phyloP scores from a whole-genome alignment of 2,329 filamentous ascomycete species.

The Aureobasidium musti region DNA sequence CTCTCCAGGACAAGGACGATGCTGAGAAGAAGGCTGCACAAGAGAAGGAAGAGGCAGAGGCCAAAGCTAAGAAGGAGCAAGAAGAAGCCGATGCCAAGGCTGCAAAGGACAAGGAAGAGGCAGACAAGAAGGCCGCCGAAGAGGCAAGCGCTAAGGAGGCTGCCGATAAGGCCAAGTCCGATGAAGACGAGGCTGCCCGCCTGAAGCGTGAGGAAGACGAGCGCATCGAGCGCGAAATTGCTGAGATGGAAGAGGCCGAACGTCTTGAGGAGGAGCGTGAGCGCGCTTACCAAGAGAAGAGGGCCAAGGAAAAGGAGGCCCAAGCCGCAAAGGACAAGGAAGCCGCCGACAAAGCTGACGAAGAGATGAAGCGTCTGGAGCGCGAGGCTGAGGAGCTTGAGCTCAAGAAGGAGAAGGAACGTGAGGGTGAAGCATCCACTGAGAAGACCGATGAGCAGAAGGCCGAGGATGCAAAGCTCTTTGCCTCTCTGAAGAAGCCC shows the following conservation, averaged over 20 bases:
- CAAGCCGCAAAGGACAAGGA: slow-evolving; percentile 55
- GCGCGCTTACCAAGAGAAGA: slow-evolving; percentile 72
- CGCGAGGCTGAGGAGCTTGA: slow-evolving; percentile 54
- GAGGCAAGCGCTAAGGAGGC: slow-evolving; percentile 36
- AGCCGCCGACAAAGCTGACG: slow-evolving; percentile 56
- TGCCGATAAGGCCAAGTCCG: slow-evolving; percentile 34
- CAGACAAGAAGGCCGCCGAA: slow-evolving; percentile 36
- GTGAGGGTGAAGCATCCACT: slow-evolving; percentile 32
- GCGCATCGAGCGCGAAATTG: slow-evolving; percentile 60
- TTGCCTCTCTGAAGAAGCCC: slow-evolving; percentile 54
- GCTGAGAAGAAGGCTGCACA: slow-evolving; percentile 33
- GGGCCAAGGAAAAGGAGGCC: slow-evolving; percentile 59
- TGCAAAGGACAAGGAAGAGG: slow-evolving; percentile 36
- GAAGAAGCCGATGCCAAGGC: slow-evolving; percentile 40
- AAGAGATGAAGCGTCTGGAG: slow-evolving; percentile 52
- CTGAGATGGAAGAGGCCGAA: slow-evolving; percentile 58
- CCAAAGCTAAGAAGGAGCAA: slow-evolving; percentile 44
- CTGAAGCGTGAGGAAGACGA: slow-evolving; percentile 48
- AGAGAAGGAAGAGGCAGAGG: slow-evolving; percentile 40
- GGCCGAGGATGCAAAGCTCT: slow-evolving; percentile 46
- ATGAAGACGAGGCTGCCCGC: slow-evolving; percentile 38
- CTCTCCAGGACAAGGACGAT: slow-evolving; percentile 46
- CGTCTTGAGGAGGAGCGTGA: slow-evolving; percentile 62
- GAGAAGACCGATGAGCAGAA: slow-evolving; percentile 42
- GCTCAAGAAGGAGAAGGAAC: slow-evolving; percentile 46